Evolutionary conservation across 2,329 filamentous ascomycete genomes (phyloP).

Genomic region (Scytalidium sp.): DNA sequence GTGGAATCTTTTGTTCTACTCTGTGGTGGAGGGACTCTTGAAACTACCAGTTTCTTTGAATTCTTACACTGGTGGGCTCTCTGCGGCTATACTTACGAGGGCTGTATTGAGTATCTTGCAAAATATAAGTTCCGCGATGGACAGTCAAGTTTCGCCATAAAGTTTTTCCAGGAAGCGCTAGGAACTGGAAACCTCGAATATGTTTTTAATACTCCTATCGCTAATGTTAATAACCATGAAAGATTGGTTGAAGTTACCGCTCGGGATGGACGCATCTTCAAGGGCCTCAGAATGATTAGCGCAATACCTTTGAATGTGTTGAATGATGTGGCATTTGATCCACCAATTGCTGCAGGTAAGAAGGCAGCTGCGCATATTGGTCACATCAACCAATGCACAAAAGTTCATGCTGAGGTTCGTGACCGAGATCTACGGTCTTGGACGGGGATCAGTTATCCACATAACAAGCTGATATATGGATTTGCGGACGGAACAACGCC

Average conservation of each 20-base stretch:
- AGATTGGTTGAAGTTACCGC: conserved; percentile 31
- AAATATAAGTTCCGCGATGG: conserved; percentile 40
- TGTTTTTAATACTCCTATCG: conserved; percentile 36
- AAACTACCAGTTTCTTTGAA: conserved; percentile 42
- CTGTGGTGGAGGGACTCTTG: conserved; percentile 38
- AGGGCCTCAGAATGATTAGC: conserved; percentile 33
- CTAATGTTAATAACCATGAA: conserved; percentile 26
- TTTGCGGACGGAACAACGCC: conserved; percentile 43
- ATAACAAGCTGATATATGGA: conserved; percentile 39
- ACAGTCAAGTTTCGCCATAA: conserved; percentile 42
- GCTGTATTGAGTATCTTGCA: conserved; percentile 36
- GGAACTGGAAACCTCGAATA: conserved; percentile 35
- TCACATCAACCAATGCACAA: conserved; percentile 43
- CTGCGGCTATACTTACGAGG: conserved; percentile 36
- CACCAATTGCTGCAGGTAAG: conserved; percentile 34
- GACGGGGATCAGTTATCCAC: conserved; percentile 38
- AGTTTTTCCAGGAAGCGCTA: conserved; percentile 41
- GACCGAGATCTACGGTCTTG: conserved; percentile 39
- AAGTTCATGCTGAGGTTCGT: conserved; percentile 42
- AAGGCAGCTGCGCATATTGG: conserved; percentile 33
- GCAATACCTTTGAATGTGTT: conserved; percentile 44
- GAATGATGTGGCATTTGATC: conserved; percentile 36
- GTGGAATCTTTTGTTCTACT: conserved; percentile 40
- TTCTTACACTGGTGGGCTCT: conserved; percentile 47
- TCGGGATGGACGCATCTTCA: conserved; percentile 26